Base-by-base conservation (phyloP, 345 rosid species). In the Sisymbrium altissimum region DNA sequence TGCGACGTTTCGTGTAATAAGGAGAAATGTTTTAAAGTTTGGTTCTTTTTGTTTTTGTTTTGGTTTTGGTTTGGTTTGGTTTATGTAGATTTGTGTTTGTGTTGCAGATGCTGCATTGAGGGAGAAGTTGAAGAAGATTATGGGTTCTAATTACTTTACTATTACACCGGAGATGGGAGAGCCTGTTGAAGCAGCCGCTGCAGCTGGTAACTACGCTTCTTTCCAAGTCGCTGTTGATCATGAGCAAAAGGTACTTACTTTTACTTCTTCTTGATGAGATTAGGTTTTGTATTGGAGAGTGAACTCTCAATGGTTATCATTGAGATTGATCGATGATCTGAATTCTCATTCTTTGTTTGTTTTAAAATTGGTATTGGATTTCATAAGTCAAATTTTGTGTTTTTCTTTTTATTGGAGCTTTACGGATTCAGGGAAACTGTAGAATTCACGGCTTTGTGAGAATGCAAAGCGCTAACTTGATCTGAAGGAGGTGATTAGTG, bases 161-260 rank as follows among this genome's bases (percentile, higher is more conserved):
- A 86, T 85, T 4, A 78, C 89, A 0, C 99, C 99, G 1, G 98
- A 88, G 86, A 88, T 90, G 86, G 89, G 85, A 80, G 89, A 89
- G 35, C 88, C 96, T 0, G 96, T 87, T 15, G 99, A 90, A 68
- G 84, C 89, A 64, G 96, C 93, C 17, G 93, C 87, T 1, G 90
- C 90, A 2, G 92, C 88, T 11, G 93, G 84, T 39, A 88, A 77
- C 68, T 95, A 80, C 46, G 86, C 64, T 40, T 58, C 91, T 64
- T 91, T 85, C 71, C 93, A 86, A 76, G 50, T 17, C 29, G 57
- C 68, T 67, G 78, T 32, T 52, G 86, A 80, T 52, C 80, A 7
- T 53, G 58, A 53, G 58, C 58, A 27, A 13, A 53, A 53, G 35
- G 58, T 52, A 52, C 25, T 52, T 15, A 23, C 57, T 50, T 52